phyloP scores from a whole-genome alignment of 768 basidiomycete genomes.

The Podaxis sp. region DNA sequence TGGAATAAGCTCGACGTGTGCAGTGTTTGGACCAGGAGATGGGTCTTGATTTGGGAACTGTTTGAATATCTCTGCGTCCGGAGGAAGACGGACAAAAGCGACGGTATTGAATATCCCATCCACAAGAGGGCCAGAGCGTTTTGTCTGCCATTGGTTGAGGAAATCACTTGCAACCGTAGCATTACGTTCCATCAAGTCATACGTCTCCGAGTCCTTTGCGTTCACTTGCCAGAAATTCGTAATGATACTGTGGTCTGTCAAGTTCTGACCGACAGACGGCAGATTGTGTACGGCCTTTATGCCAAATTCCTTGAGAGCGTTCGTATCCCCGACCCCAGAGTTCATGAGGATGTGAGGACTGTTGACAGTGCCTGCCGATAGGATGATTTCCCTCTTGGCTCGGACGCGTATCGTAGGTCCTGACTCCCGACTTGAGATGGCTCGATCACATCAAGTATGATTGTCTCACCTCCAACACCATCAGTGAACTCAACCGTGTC shows the following conservation, averaged over 20 bases:
- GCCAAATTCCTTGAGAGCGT: slow-evolving; percentile 21
- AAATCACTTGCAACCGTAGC: slow-evolving; percentile 19
- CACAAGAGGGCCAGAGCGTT: slow-evolving; percentile 22
- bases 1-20: slow-evolving; percentile 35
- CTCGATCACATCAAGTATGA: too few relatives aligned
- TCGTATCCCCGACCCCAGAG: slow-evolving; percentile 33
- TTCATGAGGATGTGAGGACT: slow-evolving; percentile 32
- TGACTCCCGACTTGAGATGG: background rate
- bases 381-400: slow-evolving; percentile 34
- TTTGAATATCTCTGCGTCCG: slow-evolving; percentile 27
- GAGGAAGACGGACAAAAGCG: slow-evolving; percentile 28
- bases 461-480: slow-evolving; percentile 8
- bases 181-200: slow-evolving; percentile 25
- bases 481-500: slow-evolving; percentile 22
- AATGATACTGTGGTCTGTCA: slow-evolving; percentile 28
- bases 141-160: slow-evolving; percentile 27
- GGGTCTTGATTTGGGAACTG: slow-evolving; percentile 27
- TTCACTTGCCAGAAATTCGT: slow-evolving; percentile 17
- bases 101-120: slow-evolving; percentile 20
- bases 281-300: slow-evolving; percentile 27
- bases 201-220: slow-evolving; percentile 25
- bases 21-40: slow-evolving; percentile 30
- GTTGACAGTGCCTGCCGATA: slow-evolving; percentile 35
- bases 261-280: slow-evolving; percentile 35
- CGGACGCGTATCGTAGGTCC: background rate